Evolutionary conservation across 306 rosid species (phyloP).

Genomic region (Pueraria montana): DNA sequence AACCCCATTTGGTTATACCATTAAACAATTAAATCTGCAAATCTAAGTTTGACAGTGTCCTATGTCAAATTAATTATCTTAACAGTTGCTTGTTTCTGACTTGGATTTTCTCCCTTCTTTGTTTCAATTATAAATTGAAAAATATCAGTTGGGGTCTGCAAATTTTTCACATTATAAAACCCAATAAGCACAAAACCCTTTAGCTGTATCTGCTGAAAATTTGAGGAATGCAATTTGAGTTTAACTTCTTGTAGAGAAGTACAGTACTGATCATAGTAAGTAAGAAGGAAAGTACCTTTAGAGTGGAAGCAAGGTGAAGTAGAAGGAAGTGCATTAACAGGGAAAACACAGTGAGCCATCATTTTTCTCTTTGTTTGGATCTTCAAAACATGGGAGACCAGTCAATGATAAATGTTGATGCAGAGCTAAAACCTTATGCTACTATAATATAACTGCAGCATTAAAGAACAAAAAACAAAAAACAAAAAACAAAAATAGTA

Average conservation of each 20-base stretch:
- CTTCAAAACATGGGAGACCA: conserved; percentile 3
- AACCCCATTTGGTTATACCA: conserved; percentile 23
- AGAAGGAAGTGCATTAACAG: conserved; percentile 36
- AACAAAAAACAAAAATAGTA: background rate
- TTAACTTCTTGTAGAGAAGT: background rate
- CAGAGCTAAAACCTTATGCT: background rate
- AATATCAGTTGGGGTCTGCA: background rate
- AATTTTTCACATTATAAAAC: conserved; percentile 8
- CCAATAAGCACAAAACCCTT: background rate
- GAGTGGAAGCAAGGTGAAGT: conserved; percentile 35
- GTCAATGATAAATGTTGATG: background rate
- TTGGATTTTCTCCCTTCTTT: background rate
- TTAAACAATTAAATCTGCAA: background rate
- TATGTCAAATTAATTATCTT: background rate
- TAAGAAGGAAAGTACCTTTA: conserved; percentile 45
- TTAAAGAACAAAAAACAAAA: background rate
- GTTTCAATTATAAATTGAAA: background rate
- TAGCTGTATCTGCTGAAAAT: background rate
- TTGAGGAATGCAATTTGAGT: conserved; percentile 5
- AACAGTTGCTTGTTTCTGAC: conserved; percentile 1
- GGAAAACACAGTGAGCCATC: conserved; percentile 44
- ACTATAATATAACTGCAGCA: background rate
- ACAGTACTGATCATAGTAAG: background rate
- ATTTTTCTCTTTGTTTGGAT: conserved; percentile 31
- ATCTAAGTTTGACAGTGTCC: background rate